These are phyloP conservation scores for Rosa multiflora DNA, from an alignment of 306 rosid species.

Conservation along the genomic window DNA sequence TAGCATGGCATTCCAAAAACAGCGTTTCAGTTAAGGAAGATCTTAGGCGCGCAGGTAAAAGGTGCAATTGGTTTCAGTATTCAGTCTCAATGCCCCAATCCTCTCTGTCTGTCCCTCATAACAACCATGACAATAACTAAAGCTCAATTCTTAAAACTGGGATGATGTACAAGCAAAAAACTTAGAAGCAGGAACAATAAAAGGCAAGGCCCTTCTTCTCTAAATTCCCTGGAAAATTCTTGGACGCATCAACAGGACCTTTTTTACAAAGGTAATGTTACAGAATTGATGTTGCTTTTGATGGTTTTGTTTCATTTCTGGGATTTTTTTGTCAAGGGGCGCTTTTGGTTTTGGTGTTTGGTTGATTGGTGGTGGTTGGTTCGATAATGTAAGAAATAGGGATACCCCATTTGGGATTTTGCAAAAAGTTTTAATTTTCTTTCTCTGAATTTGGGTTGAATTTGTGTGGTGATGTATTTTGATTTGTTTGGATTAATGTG, in stretches of 20 bases:
- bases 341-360: not conserved
- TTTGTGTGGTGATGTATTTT: not conserved
- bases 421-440: not conserved
- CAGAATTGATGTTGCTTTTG: not conserved
- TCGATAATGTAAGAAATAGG: not conserved
- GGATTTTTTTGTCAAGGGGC: not conserved
- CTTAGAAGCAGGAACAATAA: not conserved
- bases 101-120: not conserved
- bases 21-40: not conserved
- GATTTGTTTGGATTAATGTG: not conserved
- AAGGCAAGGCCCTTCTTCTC: not conserved
- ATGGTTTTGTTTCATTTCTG: not conserved
- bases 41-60: not conserved
- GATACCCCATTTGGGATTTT: not conserved
- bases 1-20: not conserved
- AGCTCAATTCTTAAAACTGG: not conserved
- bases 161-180: not conserved
- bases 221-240: not conserved
- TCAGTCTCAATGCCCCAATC: not conserved
- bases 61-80: constrained; percentile 5
- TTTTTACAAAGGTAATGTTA: not conserved
- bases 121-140: constrained; percentile 1
- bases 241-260: not conserved
- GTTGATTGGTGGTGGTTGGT: not conserved
- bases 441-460: constrained; percentile 1